These are phyloP conservation scores for Xylaria multiplex DNA, from an alignment of 2,329 filamentous ascomycete genomes.

Conservation along the genomic window DNA sequence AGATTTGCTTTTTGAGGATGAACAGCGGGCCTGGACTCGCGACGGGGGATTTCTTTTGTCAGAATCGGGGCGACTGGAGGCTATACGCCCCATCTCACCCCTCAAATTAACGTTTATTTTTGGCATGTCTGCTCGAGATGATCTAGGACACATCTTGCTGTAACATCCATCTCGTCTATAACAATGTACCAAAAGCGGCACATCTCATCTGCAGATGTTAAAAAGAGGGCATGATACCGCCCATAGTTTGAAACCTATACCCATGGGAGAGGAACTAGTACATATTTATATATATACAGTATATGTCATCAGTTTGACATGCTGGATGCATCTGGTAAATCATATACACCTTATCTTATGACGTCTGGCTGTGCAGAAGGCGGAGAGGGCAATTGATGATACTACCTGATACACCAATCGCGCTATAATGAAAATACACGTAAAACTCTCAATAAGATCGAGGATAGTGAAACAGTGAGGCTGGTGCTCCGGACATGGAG, in stretches of 20 bases:
- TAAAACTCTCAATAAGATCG: neutral
- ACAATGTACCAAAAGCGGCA: conserved; percentile 44
- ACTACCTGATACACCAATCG: conserved; percentile 21
- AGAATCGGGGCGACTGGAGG: conserved; percentile 29
- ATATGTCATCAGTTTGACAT: conserved; percentile 29
- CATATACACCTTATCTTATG: conserved; percentile 3
- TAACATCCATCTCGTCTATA: conserved; percentile 25
- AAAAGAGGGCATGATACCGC: conserved; percentile 33
- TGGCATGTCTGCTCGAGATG: conserved; percentile 18
- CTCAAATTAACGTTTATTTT: conserved; percentile 13
- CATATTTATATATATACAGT: conserved; percentile 38
- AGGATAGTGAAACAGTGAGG: too few relatives aligned
- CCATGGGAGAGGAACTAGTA: conserved; percentile 34
- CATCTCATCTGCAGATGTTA: conserved; percentile 34
- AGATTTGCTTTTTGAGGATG: conserved; percentile 47
- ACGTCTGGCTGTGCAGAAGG: neutral
- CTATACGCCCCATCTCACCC: conserved; percentile 14
- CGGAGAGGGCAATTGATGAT: conserved; percentile 9
- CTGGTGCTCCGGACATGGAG: too few relatives aligned
- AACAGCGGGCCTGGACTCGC: conserved; percentile 43
- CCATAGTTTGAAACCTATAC: conserved; percentile 41
- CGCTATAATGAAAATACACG: conserved; percentile 22
- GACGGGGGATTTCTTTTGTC: conserved; percentile 50
- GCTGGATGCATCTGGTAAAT: conserved; percentile 5
- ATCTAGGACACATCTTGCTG: conserved; percentile 21